Base-by-base conservation (phyloP, 148 eudicot genomes). In the Amaranthus palmeri region DNA sequence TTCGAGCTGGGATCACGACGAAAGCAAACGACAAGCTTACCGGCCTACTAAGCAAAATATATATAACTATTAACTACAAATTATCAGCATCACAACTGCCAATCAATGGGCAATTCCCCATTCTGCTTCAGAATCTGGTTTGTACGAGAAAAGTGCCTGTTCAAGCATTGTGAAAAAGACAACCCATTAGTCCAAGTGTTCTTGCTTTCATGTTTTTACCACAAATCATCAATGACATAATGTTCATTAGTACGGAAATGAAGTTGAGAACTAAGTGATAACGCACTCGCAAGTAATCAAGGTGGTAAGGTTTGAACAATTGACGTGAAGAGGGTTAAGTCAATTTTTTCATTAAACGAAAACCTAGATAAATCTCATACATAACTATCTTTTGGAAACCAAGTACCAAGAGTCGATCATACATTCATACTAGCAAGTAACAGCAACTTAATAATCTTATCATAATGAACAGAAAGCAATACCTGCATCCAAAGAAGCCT, bases 401-500 rank as follows among this genome's bases (percentile, higher is more conserved):
- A 49, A 55, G 47, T 46, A 43, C 43, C 69, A 51, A 18, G 7
- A 15, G 58, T 62, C 14, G 47, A 47, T 41, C 10, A 5, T 9
- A n/a, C 18, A 4, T 41, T 53, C 36, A 55, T 61, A 53, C 41
- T 13, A 46, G 9, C 8, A 6, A 17, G 11, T 7, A 14, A 61
- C 64, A 61, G 11, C 40, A 41, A 61, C 5, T 3, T 2, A 11
- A 61, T 61, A 36, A 45, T 61, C 46, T 8, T 6, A 13, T 68
- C 65, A 42, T 14, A 15, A 67, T 71, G 15, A 55, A 65, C 47
- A 58, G 57, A 58, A 67, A 18, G 44, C 61, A 76, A 61, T 41
- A 88, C 97, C 96, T 91, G 98, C 97, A 95, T 56, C 98, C 97
- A 80, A 95, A 95, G 87, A 95, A 95, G 77, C 98, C 98, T 78